These are phyloP conservation scores for Stenogyne calaminthoides DNA, from an alignment of 305 asterid genomes.

Conservation along the genomic window DNA sequence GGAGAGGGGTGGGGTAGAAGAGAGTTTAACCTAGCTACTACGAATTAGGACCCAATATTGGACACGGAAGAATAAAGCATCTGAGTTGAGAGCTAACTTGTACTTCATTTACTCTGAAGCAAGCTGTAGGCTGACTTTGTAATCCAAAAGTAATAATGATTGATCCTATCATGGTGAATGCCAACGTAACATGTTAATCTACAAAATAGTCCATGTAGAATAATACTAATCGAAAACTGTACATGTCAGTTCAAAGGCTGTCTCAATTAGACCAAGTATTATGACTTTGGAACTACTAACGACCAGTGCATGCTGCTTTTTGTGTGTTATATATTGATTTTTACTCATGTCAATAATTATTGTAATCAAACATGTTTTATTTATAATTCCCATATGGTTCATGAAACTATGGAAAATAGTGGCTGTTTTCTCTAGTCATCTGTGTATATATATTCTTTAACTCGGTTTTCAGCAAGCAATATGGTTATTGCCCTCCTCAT, in stretches of 20 bases:
- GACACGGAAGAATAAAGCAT: not conserved
- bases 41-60: not conserved
- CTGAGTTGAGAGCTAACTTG: not conserved
- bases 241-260: not conserved
- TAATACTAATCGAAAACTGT: not conserved
- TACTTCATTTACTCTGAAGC: not conserved
- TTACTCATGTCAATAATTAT: not conserved
- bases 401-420: not conserved
- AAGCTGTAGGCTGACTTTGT: not conserved
- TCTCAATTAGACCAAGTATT: not conserved
- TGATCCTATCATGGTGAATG: not conserved
- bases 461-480: not conserved
- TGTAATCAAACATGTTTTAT: not conserved
- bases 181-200: not conserved
- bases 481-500: not conserved
- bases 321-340: not conserved
- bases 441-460: not conserved
- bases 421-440: not conserved
- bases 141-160: not conserved
- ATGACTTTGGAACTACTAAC: not conserved
- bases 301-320: not conserved
- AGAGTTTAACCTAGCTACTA: constrained; percentile 1
- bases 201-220: not conserved
- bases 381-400: not conserved
- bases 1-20: not conserved